Base-by-base conservation (phyloP, 495 filamentous ascomycete species). In the Penicillium pancosmium region DNA sequence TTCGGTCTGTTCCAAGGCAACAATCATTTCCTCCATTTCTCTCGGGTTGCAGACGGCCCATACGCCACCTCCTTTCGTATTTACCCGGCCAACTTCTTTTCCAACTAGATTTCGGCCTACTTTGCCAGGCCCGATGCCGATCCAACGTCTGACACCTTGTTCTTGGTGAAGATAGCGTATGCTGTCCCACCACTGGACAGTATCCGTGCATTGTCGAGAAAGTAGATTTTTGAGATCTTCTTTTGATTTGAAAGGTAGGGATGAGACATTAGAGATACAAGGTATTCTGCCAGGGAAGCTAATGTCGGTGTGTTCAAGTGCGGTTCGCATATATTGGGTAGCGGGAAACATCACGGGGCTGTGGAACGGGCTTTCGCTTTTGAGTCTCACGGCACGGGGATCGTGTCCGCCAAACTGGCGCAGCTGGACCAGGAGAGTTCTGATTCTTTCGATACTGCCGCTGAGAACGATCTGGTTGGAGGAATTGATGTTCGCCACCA, bases 401-500 rank as follows among this genome's bases (percentile, higher is more conserved):
- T 98, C 94, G 63, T 97, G 92, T 7, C 94, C 94, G 27, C 89
- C 84, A 70, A 97, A 98, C 67, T 96, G 91, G 50, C 94, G 81
- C 55, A 98, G 79, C 68, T 98, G 92, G 13, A 91, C 86, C 21
- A 97, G 73, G n/a, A 97, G 86, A 34, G 87, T 86, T 63, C 87
- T 88, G 68, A 98, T 97, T 55, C 86, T 80, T 63, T 89, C 87
- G 43, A 98, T 86, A 69, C 86, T 94, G 3, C 94, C 94, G 62
- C 88, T 92, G 35, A 98, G 78, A 54, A 98, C 94, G 65, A 98
- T 95, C 71, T 98, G 94, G 65, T 95, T 96, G 73, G 91, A 94
- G 62, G 85, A 88, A 73, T 98, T 98, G 73, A 97, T 86, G 66
- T 98, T 98, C 31, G 92, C 94, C 59, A 98, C 92, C 52, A 88